Evolutionary conservation across 495 filamentous ascomycete species (phyloP), one percentile per base, ranked within the genome.

Genomic region (Chlorociboria aeruginascens): DNA sequence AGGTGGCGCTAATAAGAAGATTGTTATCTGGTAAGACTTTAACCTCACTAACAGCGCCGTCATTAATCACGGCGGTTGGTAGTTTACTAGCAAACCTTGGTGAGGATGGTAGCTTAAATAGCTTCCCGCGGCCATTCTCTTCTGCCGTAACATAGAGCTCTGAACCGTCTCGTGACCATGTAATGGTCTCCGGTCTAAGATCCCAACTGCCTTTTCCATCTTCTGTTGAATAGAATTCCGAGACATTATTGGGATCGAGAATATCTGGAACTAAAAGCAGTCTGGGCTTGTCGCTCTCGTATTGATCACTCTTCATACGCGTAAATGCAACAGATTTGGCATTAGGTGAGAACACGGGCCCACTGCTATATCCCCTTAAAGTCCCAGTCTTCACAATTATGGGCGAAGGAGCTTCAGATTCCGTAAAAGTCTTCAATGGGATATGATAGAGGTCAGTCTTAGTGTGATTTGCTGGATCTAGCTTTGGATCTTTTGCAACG

Each of bases 271-370:
- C 49, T 11, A 94, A 65, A 44, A 96, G 63, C 3, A 95, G 72
- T 3, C 85, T 72, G 40, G 89, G 84, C 63, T 86, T 85, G 67
- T 96, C 90, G 8, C 82, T 82, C 65, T 97, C 90, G 59, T 97
- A 95, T 17, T 87, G 86, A 54, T 83, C 78, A 50, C 78, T 68
- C 20, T 73, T 70, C 85, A 89, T 89, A 31, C 81, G 74, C 36
- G 88, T 76, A 51, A 95, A 88, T n/a, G 81, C 89, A 8, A 89
- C 74, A 40, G 72, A 73, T 42, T 69, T 73, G 1, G 85, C 87
- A 55, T 82, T 74, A 13, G 83, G 79, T 2, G 85, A 86, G 51
- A 95, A 83, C 4, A 80, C 75, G 1, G 90, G 90, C 6, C 71
- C 77, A 0, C 79, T 73, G 57, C 81, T 78, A 46, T 92, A 90